These are phyloP conservation scores for Tolypocladium album DNA, from an alignment of 2,329 filamentous ascomycete genomes.

Conservation along the genomic window DNA sequence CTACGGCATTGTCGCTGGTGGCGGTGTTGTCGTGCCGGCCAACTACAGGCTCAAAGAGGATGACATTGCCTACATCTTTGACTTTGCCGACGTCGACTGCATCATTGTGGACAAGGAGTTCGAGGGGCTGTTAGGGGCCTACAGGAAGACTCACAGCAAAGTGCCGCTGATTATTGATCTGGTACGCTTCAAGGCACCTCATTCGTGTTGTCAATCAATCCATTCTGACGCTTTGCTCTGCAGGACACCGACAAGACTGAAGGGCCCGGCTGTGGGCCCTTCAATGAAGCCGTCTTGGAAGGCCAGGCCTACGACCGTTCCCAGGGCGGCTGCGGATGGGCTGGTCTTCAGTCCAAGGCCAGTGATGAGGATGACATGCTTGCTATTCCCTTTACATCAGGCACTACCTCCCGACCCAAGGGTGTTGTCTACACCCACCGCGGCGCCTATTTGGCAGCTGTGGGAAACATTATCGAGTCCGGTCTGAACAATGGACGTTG, in stretches of 20 bases:
- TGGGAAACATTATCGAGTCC: conserved; percentile 83
- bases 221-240: not conserved
- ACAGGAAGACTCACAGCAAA: conserved; percentile 45
- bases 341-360: conserved; percentile 58
- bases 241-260: conserved; percentile 70
- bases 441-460: conserved; percentile 71
- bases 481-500: conserved; percentile 68
- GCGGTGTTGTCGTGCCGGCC: conserved; percentile 61
- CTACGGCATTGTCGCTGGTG: conserved; percentile 76
- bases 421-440: conserved; percentile 89
- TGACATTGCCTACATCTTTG: conserved; percentile 85
- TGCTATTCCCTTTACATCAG: conserved; percentile 86
- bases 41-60: conserved; percentile 62
- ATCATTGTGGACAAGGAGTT: conserved; percentile 86
- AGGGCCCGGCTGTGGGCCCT: conserved; percentile 66
- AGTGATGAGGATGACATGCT: conserved; percentile 70
- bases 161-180: conserved; percentile 67
- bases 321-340: conserved; percentile 64
- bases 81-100: conserved; percentile 73
- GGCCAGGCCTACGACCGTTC: conserved; percentile 62
- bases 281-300: conserved; percentile 73
- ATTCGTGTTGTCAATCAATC: not conserved
- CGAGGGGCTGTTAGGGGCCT: conserved; percentile 56
- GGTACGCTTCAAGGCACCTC: conserved; percentile 19
- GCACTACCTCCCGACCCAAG: conserved; percentile 85